Evolutionary conservation across 179 eudicot genomes (phyloP), one percentile per base, ranked within the genome.

Genomic region (Spergularia azorica): DNA sequence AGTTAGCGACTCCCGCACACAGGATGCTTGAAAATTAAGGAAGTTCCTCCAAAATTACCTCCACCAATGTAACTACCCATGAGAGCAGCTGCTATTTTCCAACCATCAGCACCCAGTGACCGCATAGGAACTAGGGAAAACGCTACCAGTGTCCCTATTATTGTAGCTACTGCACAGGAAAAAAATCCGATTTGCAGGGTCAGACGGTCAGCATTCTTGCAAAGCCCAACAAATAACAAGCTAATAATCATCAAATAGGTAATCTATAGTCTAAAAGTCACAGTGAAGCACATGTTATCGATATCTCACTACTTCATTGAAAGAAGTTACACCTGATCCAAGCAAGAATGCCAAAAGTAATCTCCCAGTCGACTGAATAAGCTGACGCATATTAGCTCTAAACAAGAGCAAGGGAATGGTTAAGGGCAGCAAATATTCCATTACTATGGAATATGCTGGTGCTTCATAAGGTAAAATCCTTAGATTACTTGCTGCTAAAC

Each of bases 61-160:
- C 97, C 97, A 71, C 97, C 97, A 82, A 90, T 93, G 77, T 93
- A 90, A 72, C 96, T 93, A 10, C 96, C 94, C 97, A 93, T 93
- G 71, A 91, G 90, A 60, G 94, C 89, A 60, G 96, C 83, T 73
- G 97, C 97, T 57, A 93, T 89, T 84, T 89, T 93, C 97, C 97
- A 93, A 78, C 85, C 77, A 81, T 91, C 96, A 59, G 79, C 84
- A 79, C 94, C 96, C 57, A 93, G 94, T 8, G 94, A 88, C 61
- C 89, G 84, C 96, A 93, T 93, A 16, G 94, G 97, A 58, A 93
- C 90, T 48, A 93, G 11, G 32, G 76, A 57, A 76, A 69, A 93
- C 1, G 97, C 97, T 60, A 91, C 89, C 14, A 84, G 52, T 62
- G 97, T 91, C 81, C 97, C 96, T 71, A 91, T 73, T 36, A 85